A percentile compares a stretch with the other conserved stretches of the same genome.
Evolutionary conservation across 805 yeast genomes (phyloP).

Genomic region (Starmerella cellae): DNA sequence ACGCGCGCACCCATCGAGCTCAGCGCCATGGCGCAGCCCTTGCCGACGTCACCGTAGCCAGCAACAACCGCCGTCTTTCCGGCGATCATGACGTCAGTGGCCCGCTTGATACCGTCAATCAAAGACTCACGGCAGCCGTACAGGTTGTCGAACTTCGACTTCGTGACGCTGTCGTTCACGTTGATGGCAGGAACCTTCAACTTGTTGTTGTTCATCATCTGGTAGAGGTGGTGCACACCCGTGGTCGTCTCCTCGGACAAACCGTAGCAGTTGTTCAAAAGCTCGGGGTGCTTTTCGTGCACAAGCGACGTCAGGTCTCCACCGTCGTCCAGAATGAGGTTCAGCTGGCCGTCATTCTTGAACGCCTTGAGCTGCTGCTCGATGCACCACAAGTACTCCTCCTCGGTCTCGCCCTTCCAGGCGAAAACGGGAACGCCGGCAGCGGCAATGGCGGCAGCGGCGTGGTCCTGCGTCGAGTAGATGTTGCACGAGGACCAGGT

Average conservation of each 20-base stretch:
- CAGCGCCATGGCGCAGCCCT: slow-evolving; percentile 98
- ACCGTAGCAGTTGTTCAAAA: slow-evolving; percentile 90
- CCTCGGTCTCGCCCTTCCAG: slow-evolving; percentile 99
- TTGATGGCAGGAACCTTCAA: slow-evolving; percentile 98
- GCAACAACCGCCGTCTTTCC: slow-evolving; percentile 99
- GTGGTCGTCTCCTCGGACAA: slow-evolving; percentile 98
- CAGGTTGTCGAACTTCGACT: slow-evolving; percentile 97
- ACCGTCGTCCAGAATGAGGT: slow-evolving; percentile 97
- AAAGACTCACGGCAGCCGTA: slow-evolving; percentile 99
- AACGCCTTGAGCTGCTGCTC: slow-evolving; percentile 97
- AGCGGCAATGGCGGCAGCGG: slow-evolving; percentile 99
- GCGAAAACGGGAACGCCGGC: slow-evolving; percentile 98
- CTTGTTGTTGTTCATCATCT: slow-evolving; percentile 74
- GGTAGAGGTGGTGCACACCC: slow-evolving; percentile 98
- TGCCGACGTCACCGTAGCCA: slow-evolving; percentile 99
- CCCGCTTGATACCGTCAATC: slow-evolving; percentile 98
- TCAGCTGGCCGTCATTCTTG: slow-evolving; percentile 89
- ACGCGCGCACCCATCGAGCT: slow-evolving; percentile 99
- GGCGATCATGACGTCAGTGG: slow-evolving; percentile 98
- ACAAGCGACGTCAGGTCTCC: slow-evolving; percentile 96
- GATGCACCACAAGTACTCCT: slow-evolving; percentile 98
- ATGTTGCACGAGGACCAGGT: slow-evolving; percentile 99
- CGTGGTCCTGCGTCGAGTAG: slow-evolving; percentile 98
- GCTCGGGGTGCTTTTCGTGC: slow-evolving; percentile 96
- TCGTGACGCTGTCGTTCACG: slow-evolving; percentile 97